Base-by-base conservation (phyloP, 2,329 filamentous ascomycete species). In the Verticillium alfalfae region DNA sequence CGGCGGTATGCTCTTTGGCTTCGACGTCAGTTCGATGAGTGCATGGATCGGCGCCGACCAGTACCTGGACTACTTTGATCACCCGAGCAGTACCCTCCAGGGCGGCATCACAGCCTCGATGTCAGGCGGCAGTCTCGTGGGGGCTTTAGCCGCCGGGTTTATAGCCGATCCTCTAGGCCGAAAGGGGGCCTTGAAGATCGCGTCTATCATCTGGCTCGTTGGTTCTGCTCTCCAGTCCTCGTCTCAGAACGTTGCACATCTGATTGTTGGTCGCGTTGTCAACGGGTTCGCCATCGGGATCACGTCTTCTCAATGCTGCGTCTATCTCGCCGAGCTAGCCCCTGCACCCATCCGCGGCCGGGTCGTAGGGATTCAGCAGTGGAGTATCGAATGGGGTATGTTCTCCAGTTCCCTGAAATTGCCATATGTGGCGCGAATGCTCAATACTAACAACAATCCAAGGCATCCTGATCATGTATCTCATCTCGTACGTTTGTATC, bases 361-460 rank as follows among this genome's bases (percentile, higher is more conserved):
- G 54, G 79, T 93, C 38, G 88, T 93, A 16, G 86, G 88, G 59
- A 83, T 85, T 54, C 89, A 92, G 71, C 89, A 92, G 72, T 89
- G 88, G 79, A 87, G 88, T 34, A 92, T 93, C 64, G 90, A 89
- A 66, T 90, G 73, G 72, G 74, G 73, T 52, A 52, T 52, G 9
- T 16, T n/a, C 16, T 22, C 39, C 16, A 67, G 57, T 54, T 65
- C 31, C 10, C 12, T 1, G 16, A 49, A 39, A 67, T 56, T n/a
- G 3, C 15, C 4, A 15, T 81, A 31, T 31, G 26, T 5, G 26
- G 26, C 5, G 26, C 26, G 26, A 4, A 31, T 31, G 5, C 26
- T 31, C 39, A 45, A n/a, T n/a, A 9, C 45, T 52, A 26, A 52
- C 45, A 26, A 5, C 5, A 31, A 7, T 8, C 18, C 9, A 52